These are phyloP conservation scores for Nemania sp. DNA, from an alignment of 2,329 filamentous ascomycete genomes.

Conservation along the genomic window DNA sequence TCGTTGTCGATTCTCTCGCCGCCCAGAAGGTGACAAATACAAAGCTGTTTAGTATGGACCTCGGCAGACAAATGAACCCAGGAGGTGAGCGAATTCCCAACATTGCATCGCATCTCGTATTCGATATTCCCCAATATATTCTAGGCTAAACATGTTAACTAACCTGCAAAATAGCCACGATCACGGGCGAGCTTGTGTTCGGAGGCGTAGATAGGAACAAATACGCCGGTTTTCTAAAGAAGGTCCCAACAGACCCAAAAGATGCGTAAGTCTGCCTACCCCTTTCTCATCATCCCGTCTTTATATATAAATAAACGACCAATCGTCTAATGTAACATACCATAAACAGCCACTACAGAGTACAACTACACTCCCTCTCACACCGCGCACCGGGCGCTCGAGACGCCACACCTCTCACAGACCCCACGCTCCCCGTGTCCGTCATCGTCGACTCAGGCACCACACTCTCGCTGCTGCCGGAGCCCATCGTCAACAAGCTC, in stretches of 20 bases:
- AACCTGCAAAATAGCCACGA: slow-evolving; percentile 47
- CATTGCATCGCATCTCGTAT: background rate
- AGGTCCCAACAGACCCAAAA: slow-evolving; percentile 56
- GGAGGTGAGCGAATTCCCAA: slow-evolving; percentile 42
- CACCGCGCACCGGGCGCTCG: slow-evolving; percentile 38
- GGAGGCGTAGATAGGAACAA: slow-evolving; percentile 66
- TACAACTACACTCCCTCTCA: slow-evolving; percentile 44
- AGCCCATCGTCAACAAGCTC: slow-evolving; percentile 57
- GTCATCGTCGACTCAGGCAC: slow-evolving; percentile 67
- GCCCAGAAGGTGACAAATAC: slow-evolving; percentile 61
- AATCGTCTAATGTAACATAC: slow-evolving; percentile 32
- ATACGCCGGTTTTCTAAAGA: slow-evolving; percentile 60
- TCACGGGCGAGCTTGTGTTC: slow-evolving; percentile 64
- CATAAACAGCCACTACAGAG: slow-evolving; percentile 47
- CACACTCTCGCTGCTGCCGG: slow-evolving; percentile 62
- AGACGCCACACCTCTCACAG: slow-evolving; percentile 29
- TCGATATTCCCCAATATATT: background rate
- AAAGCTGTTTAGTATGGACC: slow-evolving; percentile 64
- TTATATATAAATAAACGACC: background rate
- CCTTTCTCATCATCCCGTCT: background rate
- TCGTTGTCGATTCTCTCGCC: slow-evolving; percentile 64
- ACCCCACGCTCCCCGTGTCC: slow-evolving; percentile 51
- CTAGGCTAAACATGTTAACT: background rate
- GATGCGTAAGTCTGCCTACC: slow-evolving; percentile 47
- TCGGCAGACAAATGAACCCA: slow-evolving; percentile 54